Percentiles rank a stretch among this genome's conserved stretches.
phyloP scores from a whole-genome alignment of 1,284 basidiomycete species.

The Inonotus hispidus region DNA sequence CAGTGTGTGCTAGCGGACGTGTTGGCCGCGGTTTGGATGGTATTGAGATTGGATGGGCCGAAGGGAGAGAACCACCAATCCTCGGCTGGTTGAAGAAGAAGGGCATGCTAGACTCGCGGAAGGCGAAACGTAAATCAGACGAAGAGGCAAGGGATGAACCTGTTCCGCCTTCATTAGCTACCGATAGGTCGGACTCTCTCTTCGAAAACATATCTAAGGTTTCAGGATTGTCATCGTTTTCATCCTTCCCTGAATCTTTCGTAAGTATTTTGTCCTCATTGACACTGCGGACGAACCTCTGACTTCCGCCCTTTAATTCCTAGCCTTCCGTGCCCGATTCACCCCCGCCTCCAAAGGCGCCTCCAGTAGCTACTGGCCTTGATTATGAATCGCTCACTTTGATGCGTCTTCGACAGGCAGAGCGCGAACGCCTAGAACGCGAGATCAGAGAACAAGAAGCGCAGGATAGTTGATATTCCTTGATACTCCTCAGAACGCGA shows the following conservation, averaged over 20 bases:
- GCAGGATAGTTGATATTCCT: constrained; percentile 5
- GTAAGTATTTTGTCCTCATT: constrained; percentile 33
- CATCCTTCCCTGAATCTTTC: constrained; percentile 55
- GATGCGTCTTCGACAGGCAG: constrained; percentile 76
- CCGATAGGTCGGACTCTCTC: neutral
- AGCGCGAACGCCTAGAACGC: constrained; percentile 67
- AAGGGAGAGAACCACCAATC: constrained; percentile 67
- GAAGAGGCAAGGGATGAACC: neutral
- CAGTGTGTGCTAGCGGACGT: constrained; percentile 54
- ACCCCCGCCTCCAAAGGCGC: constrained; percentile 24
- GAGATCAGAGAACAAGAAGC: constrained; percentile 59
- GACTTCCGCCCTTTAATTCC: too few relatives aligned
- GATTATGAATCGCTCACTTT: constrained; percentile 81
- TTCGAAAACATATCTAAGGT: constrained; percentile 16
- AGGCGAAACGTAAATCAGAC: neutral
- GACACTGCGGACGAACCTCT: neutral
- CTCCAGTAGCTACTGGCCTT: constrained; percentile 36
- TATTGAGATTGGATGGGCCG: constrained; percentile 62
- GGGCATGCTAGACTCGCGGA: constrained; percentile 47
- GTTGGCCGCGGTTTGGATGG: constrained; percentile 44
- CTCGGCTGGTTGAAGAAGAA: constrained; percentile 70
- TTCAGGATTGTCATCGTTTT: constrained; percentile 31
- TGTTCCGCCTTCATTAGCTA: neutral
- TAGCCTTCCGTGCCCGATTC: constrained; percentile 25
- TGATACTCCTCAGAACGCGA: too few relatives aligned